Base-by-base conservation (phyloP, 192 early-diverging fungal genomes). In the Coemansia sp. region DNA sequence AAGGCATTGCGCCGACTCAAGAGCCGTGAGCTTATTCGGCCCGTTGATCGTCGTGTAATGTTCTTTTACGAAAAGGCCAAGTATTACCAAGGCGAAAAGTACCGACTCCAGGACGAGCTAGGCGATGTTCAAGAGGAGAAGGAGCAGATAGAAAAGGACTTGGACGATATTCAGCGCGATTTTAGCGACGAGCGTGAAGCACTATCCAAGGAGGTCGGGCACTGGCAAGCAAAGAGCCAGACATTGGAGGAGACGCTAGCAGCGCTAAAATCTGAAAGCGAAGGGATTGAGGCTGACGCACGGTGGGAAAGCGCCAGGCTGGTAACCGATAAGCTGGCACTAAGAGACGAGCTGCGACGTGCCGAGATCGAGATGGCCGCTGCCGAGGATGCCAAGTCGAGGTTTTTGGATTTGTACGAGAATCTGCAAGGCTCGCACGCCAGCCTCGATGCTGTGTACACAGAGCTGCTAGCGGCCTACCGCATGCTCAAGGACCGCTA, bases 11-110 rank as follows among this genome's bases (percentile, higher is more conserved):
- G 80, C 59, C 67, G 67, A 55, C 74, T 83, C n/a, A 72, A 72
- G 33, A 73, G 68, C 62, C 73, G 79, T 28, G 73, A 76, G 63
- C 63, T 70, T 24, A 34, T 65, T 18, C 70, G 62, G 9, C 28
- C 74, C 7, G 71, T 77, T 6, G 80, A 83, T 42, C 74, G 80
- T 8, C 74, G 80, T 3, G 80, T 83, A 24, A 16, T 71, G 62
- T 74, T 83, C 46, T 83, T 83, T 42, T 77, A 71, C 62, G 80
- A 83, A 43, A 83, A 83, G 71, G 80, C 80, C 14, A 73, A 74
- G 37, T 83, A 77, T 68, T 83, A 83, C 69, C 80, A 83, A 60
- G 40, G 60, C 53, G 80, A 77, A 50, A 83, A 83, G 53, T 83
- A 83, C 71, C 53, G 75, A 10, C 55, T 83, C 20, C 74, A 83